phyloP scores from a whole-genome alignment of 2,329 filamentous ascomycete species.

The Sporothrix variecibatus region DNA sequence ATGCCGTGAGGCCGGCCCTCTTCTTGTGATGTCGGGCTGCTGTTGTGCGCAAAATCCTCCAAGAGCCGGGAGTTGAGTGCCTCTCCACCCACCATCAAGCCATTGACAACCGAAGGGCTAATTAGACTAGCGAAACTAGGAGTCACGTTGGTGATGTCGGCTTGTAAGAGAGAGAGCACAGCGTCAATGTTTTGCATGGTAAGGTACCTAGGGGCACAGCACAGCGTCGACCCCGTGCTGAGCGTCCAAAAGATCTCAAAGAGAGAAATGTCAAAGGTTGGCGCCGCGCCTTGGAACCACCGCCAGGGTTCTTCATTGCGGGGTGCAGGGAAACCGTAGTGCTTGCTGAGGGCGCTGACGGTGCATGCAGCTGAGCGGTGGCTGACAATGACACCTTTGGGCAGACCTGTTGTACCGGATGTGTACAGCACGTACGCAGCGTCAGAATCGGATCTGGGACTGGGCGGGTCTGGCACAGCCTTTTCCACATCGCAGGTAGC shows the following conservation, averaged over 20 bases:
- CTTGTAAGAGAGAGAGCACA: conserved; percentile 36
- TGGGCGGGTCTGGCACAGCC: no score
- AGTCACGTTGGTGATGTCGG: conserved; percentile 43
- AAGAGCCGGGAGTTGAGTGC: background rate
- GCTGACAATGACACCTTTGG: conserved; percentile 60
- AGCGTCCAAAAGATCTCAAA: conserved; percentile 33
- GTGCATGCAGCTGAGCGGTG: conserved; percentile 45
- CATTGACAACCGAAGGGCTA: conserved; percentile 36
- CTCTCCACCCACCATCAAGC: conserved; percentile 41
- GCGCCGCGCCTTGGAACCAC: conserved; percentile 43
- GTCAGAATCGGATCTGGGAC: background rate
- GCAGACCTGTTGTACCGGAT: conserved; percentile 60
- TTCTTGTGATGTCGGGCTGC: conserved; percentile 17
- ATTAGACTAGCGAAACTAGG: conserved; percentile 42
- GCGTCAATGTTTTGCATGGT: conserved; percentile 35
- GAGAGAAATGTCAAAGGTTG: conserved; percentile 37
- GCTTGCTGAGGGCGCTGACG: conserved; percentile 36
- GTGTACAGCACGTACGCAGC: conserved; percentile 50
- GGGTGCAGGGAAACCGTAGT: conserved; percentile 22
- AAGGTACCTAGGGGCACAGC: conserved; percentile 37
- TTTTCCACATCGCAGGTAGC: background rate
- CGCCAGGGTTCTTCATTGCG: conserved; percentile 32
- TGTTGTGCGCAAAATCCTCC: background rate
- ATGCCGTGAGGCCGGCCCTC: conserved; percentile 5
- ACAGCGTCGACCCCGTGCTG: conserved; percentile 40